phyloP scores from a whole-genome alignment of 2,329 filamentous ascomycete genomes.

The Colletotrichum salicis region DNA sequence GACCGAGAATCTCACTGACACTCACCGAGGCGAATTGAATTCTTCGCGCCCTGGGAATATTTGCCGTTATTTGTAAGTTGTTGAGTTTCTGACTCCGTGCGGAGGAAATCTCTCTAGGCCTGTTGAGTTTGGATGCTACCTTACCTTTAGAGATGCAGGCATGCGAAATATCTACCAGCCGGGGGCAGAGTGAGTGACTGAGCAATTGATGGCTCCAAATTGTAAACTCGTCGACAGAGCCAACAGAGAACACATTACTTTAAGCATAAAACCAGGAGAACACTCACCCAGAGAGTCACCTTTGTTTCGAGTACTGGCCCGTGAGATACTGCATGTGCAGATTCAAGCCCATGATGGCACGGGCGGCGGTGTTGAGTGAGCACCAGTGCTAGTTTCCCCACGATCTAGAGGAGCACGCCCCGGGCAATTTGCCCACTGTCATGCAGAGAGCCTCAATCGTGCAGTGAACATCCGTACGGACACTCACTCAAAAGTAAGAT shows the following conservation, averaged over 20 bases:
- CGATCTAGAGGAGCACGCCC: conserved; percentile 72
- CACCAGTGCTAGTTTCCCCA: conserved; percentile 85
- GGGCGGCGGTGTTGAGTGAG: conserved; percentile 63
- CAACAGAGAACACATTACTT: too few relatives aligned
- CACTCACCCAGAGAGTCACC: conserved; percentile 48
- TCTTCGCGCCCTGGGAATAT: neutral
- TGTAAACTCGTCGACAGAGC: too few relatives aligned
- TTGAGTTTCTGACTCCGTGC: neutral
- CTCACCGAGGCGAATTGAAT: neutral
- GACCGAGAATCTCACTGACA: neutral
- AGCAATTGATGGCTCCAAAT: conserved; percentile 55
- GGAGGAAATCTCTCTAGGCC: neutral
- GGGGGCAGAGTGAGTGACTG: conserved; percentile 71
- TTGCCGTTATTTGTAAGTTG: neutral
- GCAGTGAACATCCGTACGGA: too few relatives aligned
- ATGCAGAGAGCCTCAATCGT: conserved; percentile 56
- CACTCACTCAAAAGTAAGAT: conserved; percentile 71
- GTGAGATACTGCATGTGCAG: conserved; percentile 74
- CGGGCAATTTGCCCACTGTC: conserved; percentile 73
- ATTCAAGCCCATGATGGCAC: conserved; percentile 64
- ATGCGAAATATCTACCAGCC: conserved; percentile 54
- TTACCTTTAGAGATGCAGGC: too few relatives aligned
- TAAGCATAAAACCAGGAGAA: conserved; percentile 80
- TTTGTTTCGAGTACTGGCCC: conserved; percentile 72
- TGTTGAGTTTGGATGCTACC: too few relatives aligned